phyloP scores from a whole-genome alignment of 73 alveolate species.

The Paramecium caudatum region DNA sequence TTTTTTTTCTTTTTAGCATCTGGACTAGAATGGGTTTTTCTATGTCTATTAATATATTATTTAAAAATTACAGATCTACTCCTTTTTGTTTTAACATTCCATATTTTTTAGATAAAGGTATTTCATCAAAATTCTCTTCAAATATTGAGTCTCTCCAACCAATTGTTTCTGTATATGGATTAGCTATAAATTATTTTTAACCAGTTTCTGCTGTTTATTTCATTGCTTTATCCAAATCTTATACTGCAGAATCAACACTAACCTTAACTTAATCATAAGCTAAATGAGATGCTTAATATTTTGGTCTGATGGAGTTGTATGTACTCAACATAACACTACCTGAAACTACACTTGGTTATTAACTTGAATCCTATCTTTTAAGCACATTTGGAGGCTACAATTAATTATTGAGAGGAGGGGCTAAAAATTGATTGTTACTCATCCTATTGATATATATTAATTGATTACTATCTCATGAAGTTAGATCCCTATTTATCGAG shows the following conservation, averaged over 20 bases:
- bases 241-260: background rate
- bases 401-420: background rate
- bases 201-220: background rate
- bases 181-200: background rate
- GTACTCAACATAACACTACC: conserved; percentile 57
- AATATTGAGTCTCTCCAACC: conserved; percentile 15
- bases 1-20: background rate
- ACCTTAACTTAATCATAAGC: background rate
- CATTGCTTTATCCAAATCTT: background rate
- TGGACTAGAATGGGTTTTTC: background rate
- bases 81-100: background rate
- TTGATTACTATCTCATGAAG: conserved; percentile 36
- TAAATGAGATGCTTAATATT: background rate
- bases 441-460: background rate
- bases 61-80: background rate
- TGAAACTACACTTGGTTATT: background rate
- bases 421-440: conserved; percentile 19
- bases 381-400: background rate
- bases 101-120: conserved; percentile 44
- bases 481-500: conserved; percentile 2
- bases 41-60: background rate
- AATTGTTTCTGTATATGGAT: background rate
- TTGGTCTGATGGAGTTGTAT: conserved; percentile 45
- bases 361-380: conserved; percentile 17
- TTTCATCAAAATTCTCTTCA: conserved; percentile 33